Conservation (phyloP, 2,329 filamentous ascomycete species). For the Pyrenophora teres region DNA sequence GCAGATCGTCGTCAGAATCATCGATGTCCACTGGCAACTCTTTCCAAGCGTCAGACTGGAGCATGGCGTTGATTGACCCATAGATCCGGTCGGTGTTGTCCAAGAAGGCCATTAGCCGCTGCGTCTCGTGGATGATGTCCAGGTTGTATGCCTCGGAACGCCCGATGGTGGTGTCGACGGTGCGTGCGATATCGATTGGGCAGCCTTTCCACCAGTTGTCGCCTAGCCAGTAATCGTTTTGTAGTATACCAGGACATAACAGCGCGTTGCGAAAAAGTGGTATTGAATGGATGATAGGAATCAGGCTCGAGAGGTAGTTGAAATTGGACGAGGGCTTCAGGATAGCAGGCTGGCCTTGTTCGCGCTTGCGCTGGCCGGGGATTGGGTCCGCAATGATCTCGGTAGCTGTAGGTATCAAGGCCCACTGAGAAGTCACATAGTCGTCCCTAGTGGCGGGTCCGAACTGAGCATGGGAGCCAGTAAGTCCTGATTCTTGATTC, state of each 20-base stretch:
- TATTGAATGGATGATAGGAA: constrained; percentile 67
- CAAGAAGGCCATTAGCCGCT: constrained; percentile 66
- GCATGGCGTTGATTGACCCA: constrained; percentile 59
- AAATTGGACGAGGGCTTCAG: constrained; percentile 60
- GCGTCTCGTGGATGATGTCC: constrained; percentile 61
- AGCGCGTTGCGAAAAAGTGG: constrained; percentile 63
- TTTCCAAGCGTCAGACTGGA: constrained; percentile 49
- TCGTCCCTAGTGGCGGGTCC: constrained; percentile 59
- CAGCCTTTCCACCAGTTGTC: constrained; percentile 67
- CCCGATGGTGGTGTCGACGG: constrained; percentile 52
- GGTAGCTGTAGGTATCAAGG: constrained; percentile 57
- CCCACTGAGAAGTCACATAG: constrained; percentile 62
- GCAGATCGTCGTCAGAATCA: constrained; percentile 46
- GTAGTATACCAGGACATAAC: constrained; percentile 52
- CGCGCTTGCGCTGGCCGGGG: constrained; percentile 53
- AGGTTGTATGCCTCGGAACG: constrained; percentile 33
- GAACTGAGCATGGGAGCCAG: constrained; percentile 53
- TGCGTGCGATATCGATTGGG: constrained; percentile 55
- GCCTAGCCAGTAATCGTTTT: constrained; percentile 60
- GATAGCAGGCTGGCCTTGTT: constrained; percentile 58
- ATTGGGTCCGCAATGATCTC: constrained; percentile 60
- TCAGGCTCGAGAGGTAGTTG: constrained; percentile 60
- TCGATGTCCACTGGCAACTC: constrained; percentile 19
- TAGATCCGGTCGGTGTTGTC: constrained; percentile 63
- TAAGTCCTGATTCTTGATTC: constrained; percentile 61